These are phyloP conservation scores for Pseudogymnoascus sp. DNA, from an alignment of 2,329 filamentous ascomycete species.

Conservation along the genomic window DNA sequence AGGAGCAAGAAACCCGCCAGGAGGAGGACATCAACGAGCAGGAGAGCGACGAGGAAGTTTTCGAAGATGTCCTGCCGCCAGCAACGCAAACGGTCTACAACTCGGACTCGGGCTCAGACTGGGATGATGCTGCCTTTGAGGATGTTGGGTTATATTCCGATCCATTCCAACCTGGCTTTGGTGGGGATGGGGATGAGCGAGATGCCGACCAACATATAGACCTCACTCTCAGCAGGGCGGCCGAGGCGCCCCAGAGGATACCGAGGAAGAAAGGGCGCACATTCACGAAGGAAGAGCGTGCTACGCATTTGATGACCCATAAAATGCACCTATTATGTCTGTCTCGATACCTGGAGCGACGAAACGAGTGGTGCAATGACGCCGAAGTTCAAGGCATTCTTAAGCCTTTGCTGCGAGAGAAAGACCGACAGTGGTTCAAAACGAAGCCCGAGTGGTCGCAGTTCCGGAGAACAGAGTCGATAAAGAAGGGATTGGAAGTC, in stretches of 20 bases:
- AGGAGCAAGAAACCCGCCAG: slow-evolving; percentile 10
- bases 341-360: slow-evolving; percentile 63
- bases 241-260: slow-evolving; percentile 15
- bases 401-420: slow-evolving; percentile 55
- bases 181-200: slow-evolving; percentile 22
- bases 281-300: slow-evolving; percentile 45
- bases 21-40: slow-evolving; percentile 19
- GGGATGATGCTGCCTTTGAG: slow-evolving; percentile 11
- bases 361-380: slow-evolving; percentile 89
- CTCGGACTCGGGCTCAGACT: slow-evolving; percentile 11
- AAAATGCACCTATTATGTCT: slow-evolving; percentile 80
- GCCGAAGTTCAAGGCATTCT: slow-evolving; percentile 56
- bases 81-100: slow-evolving; percentile 22
- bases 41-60: slow-evolving; percentile 16
- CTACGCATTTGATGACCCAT: slow-evolving; percentile 64
- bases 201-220: slow-evolving; percentile 23
- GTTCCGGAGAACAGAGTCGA: slow-evolving; percentile 65
- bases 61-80: slow-evolving; percentile 24
- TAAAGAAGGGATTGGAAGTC: slow-evolving; percentile 70
- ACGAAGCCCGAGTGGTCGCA: slow-evolving; percentile 61
- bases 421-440: slow-evolving; percentile 58
- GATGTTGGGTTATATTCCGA: slow-evolving; percentile 14
- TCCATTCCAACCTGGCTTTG: slow-evolving; percentile 16
- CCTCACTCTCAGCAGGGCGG: slow-evolving; percentile 27
- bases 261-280: slow-evolving; percentile 29